Base-by-base conservation (phyloP, 148 eudicot genomes). In the Nyssa sinensis region DNA sequence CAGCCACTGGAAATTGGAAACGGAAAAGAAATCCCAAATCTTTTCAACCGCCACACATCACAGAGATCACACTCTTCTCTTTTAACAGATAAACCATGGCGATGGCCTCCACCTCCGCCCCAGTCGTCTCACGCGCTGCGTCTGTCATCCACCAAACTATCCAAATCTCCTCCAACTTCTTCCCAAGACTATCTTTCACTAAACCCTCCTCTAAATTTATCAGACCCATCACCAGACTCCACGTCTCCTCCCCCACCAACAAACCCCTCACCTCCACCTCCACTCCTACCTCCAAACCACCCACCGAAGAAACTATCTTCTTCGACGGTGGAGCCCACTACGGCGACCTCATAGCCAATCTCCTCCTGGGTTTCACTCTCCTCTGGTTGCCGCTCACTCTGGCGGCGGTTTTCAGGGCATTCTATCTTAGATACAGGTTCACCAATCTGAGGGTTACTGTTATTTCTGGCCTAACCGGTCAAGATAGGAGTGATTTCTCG, bases 261-360 rank as follows among this genome's bases (percentile, higher is more conserved):
- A 78, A 84, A 74, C 62, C 89, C 60, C 7, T 70, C 19, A 64
- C 21, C 64, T 3, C 89, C 58, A 9, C 87, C 61, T 25, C 82
- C 76, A 7, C 89, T n/a, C n/a, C n/a, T 76, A 11, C 85, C 70
- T 0, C 80, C 39, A 87, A 76, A 51, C n/a, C n/a, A n/a, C 69
- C 86, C 74, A 58, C 78, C 66, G 62, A 82, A 75, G 97, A 94
- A 85, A 87, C 82, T 39, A 67, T 92, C 66, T 94, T 84, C 60
- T 94, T 94, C 71, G 97, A 94, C 64, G 98, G 98, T 0, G 96
- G 98, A 1, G 97, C 98, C 17, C 98, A 94, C 75, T 92, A 92
- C 58, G 98, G 98, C 1, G 97, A 92, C 76, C 76, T 94, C 27
- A 2, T 88, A 0, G 97, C 97, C 4, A 94, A 94, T 63, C 80